Conservation (phyloP, 805 yeast species). For the Alloascoidea hylecoeti region DNA sequence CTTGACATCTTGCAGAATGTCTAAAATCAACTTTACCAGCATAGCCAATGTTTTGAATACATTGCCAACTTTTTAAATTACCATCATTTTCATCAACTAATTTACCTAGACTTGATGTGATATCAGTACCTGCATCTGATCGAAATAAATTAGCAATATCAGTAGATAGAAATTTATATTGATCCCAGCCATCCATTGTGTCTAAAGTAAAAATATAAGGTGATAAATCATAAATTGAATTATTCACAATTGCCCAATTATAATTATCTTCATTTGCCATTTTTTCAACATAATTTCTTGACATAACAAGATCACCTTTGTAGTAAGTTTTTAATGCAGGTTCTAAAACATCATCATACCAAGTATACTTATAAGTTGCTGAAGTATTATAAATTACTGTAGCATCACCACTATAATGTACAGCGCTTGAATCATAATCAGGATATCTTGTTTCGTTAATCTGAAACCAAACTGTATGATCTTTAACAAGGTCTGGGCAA, state of each 20-base stretch:
- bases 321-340: constrained; percentile 19
- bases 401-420: constrained; percentile 18
- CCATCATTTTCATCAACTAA: constrained; percentile 12
- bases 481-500: constrained; percentile 22
- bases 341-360: constrained; percentile 20
- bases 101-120: constrained; percentile 15
- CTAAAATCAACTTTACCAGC: constrained; percentile 23
- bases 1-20: constrained; percentile 22
- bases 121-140: constrained; percentile 20
- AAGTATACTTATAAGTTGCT: constrained; percentile 17
- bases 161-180: constrained; percentile 20
- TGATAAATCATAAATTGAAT: constrained; percentile 21
- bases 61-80: constrained; percentile 15
- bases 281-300: constrained; percentile 11
- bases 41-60: constrained; percentile 19
- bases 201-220: constrained; percentile 19
- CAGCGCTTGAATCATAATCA: constrained; percentile 12
- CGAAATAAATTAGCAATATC: constrained; percentile 16
- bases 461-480: constrained; percentile 13
- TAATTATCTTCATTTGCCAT: constrained; percentile 11
- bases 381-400: constrained; percentile 14
- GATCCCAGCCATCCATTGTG: constrained; percentile 9
- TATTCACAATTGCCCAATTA: constrained; percentile 16
- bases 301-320: constrained; percentile 22
- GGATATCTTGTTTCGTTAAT: constrained; percentile 16